Evolutionary conservation across 148 eudicot species (phyloP).

Genomic region (Cornus suecica): DNA sequence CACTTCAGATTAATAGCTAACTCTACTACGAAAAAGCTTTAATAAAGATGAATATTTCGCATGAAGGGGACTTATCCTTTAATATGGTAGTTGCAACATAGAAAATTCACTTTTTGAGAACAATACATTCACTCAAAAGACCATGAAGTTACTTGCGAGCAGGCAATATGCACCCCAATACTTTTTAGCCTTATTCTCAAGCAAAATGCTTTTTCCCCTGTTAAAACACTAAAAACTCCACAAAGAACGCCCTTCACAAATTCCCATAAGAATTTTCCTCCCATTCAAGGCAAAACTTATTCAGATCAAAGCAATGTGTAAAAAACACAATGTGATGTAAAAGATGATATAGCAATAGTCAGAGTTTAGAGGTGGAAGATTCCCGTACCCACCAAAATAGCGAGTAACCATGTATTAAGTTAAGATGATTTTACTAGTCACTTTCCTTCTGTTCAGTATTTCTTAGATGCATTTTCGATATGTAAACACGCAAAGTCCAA

Average conservation of each 20-base stretch:
- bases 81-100: no score
- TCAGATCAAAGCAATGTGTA: background rate
- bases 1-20: no score
- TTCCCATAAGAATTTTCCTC: background rate
- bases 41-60: no score
- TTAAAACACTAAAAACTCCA: background rate
- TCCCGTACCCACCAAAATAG: background rate
- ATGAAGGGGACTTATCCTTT: no score
- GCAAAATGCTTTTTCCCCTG: background rate
- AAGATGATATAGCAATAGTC: background rate
- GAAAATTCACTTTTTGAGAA: no score
- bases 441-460: background rate
- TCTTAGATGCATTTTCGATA: background rate
- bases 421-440: background rate
- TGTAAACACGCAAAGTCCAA: background rate
- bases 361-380: background rate
- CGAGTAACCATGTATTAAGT: no score
- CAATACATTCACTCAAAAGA: no score
- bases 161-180: no score
- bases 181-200: background rate
- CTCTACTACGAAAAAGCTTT: no score
- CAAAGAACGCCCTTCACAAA: background rate
- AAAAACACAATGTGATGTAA: background rate
- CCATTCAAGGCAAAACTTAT: background rate
- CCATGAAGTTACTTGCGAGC: no score